Evolutionary conservation across 2,329 filamentous ascomycete species (phyloP).

Genomic region (Pseudogymnoascus sp.): DNA sequence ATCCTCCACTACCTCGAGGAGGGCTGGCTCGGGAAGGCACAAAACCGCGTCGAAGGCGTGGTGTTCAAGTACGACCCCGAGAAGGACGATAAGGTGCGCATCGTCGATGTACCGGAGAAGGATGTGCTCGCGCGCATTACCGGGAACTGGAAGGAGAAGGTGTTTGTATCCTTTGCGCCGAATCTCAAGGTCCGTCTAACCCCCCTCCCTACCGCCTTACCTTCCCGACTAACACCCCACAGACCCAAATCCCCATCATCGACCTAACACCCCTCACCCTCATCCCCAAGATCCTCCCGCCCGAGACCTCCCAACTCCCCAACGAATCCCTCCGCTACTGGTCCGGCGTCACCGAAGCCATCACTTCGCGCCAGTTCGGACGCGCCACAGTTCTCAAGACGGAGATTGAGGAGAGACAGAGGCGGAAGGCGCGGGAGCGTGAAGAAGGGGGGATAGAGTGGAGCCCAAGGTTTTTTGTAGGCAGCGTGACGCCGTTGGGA

Average conservation of each 20-base stretch:
- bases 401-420: slow-evolving; percentile 83
- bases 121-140: slow-evolving; percentile 75
- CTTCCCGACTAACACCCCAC: slow-evolving; percentile 11
- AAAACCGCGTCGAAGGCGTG: slow-evolving; percentile 85
- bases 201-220: background rate
- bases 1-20: slow-evolving; percentile 92
- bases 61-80: slow-evolving; percentile 85
- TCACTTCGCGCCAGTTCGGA: slow-evolving; percentile 70
- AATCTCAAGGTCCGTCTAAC: slow-evolving; percentile 49
- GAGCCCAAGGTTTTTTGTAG: slow-evolving; percentile 80
- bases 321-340: slow-evolving; percentile 89
- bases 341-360: slow-evolving; percentile 79
- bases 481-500: slow-evolving; percentile 48
- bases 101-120: slow-evolving; percentile 79
- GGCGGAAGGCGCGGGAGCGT: slow-evolving; percentile 73
- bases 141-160: slow-evolving; percentile 74
- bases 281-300: slow-evolving; percentile 69
- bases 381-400: slow-evolving; percentile 81
- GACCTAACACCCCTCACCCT: slow-evolving; percentile 80
- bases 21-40: slow-evolving; percentile 83
- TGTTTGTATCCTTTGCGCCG: slow-evolving; percentile 51
- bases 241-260: slow-evolving; percentile 63
- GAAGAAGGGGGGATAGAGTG: slow-evolving; percentile 62
- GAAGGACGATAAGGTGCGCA: slow-evolving; percentile 68
- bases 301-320: slow-evolving; percentile 66